Evolutionary conservation across 163 green algal genomes (phyloP).

Genomic region (Prototheca cutis): DNA sequence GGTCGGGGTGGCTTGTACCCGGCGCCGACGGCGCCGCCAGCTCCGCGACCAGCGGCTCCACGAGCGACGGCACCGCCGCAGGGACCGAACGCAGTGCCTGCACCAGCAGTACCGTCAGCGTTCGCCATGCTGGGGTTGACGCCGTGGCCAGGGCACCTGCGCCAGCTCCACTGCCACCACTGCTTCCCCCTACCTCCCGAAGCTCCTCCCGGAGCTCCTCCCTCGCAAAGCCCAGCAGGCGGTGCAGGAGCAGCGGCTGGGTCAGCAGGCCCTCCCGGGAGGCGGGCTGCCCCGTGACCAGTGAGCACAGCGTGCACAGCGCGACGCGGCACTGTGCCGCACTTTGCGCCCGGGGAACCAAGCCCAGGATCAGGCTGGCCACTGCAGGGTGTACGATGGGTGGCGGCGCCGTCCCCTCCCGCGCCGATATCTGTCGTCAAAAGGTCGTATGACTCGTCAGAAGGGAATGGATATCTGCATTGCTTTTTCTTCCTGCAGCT

Average conservation of each 20-base stretch:
- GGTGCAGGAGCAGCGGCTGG: constrained; percentile 23
- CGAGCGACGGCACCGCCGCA: neutral
- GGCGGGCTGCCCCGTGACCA: constrained; percentile 1
- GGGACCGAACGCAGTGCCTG: neutral
- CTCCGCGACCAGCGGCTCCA: neutral
- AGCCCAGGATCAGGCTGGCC: constrained; percentile 19
- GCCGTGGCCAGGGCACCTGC: no score
- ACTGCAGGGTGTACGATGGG: constrained; percentile 4
- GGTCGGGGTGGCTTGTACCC: no score
- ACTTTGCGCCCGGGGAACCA: no score
- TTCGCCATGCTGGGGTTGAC: no score
- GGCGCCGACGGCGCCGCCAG: no score
- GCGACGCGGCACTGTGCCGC: constrained; percentile 19
- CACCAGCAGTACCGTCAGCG: constrained; percentile 6
- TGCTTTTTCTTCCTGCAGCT: neutral
- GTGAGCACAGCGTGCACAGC: constrained; percentile 20
- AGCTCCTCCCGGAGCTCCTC: constrained; percentile 1
- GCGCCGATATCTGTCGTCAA: no score
- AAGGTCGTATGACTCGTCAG: no score
- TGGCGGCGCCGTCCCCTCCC: no score
- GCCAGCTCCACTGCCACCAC: no score
- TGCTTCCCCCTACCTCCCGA: neutral
- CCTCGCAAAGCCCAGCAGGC: constrained; percentile 23
- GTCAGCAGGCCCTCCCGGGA: constrained; percentile 5
- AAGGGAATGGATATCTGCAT: no score